Evolutionary conservation across 441 rosid species (phyloP).

Genomic region (Theobroma grandiflorum): DNA sequence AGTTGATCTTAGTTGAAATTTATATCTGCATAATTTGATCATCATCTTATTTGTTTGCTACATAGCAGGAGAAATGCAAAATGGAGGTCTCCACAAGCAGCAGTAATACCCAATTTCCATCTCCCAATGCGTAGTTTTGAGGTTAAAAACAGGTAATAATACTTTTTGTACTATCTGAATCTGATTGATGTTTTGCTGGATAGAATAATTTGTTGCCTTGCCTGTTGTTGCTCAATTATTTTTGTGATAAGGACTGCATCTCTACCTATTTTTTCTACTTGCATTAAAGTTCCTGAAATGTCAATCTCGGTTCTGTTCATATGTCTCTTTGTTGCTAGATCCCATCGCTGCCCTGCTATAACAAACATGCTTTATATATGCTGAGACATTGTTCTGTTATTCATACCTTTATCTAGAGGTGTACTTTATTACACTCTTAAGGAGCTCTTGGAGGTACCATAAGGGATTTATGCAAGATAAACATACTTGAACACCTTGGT

Average conservation of each 20-base stretch:
- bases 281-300: not conserved
- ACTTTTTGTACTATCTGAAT: not conserved
- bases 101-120: slow-evolving; percentile 72
- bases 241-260: not conserved
- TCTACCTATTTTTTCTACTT: not conserved
- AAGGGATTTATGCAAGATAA: not conserved
- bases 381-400: not conserved
- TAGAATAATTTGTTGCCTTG: not conserved
- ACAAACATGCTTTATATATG: not conserved
- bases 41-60: not conserved
- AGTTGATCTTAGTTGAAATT: not conserved
- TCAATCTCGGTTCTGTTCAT: not conserved
- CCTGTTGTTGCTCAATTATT: not conserved
- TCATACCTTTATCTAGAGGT: not conserved
- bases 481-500: not conserved
- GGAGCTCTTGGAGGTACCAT: not conserved
- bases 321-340: not conserved
- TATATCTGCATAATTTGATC: slow-evolving; percentile 2
- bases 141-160: slow-evolving; percentile 73
- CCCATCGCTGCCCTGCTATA: not conserved
- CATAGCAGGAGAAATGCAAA: slow-evolving; percentile 52
- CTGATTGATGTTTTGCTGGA: not conserved
- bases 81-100: slow-evolving; percentile 78
- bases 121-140: slow-evolving; percentile 93
- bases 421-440: not conserved